Evolutionary conservation across 352 stramenopile species (phyloP), one percentile per base, ranked within the genome.

Genomic region (Globisporangium orthogonon): DNA sequence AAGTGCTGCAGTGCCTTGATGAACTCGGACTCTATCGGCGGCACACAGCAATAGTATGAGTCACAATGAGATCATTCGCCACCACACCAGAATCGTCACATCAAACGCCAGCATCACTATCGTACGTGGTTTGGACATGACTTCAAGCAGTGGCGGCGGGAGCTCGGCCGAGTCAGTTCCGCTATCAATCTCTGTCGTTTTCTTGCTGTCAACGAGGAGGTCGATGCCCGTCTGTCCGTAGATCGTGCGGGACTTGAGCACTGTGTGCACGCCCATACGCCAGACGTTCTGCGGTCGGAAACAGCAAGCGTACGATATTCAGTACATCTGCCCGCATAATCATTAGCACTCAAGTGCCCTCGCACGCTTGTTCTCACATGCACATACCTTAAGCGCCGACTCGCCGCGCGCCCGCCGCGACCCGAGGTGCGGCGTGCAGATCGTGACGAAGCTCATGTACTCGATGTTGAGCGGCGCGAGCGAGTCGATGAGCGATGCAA

Each of bases 381-480:
- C 23, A 23, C 23, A 23, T 40, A 91, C 80, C 75, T 89, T 89
- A 51, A 91, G 57, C 7, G 69, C 80, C 2, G 82, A 86, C 23
- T 69, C 59, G 31, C 77, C 78, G 48, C 75, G 79, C 14, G 80
- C 76, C n/a, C 78, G 68, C 17, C 81, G 77, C 13, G 77, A 89
- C 50, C 83, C 83, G 23, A 93, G 67, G 53, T 93, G 83, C 14
- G 83, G 83, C 48, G 83, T 91, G 60, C 78, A 93, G 33, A 93
- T 74, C 30, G 83, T 91, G 14, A 87, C 67, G 47, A 93, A 93
- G 54, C 83, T 86, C 35, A 86, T 67, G 56, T 83, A 90, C 18
- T 83, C 61, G 40, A 91, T 70, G 64, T 80, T 66, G 31, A 93
- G 62, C n/a, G 74, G 78, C 37, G 53, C 64, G 46, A 93, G 65